phyloP scores from a whole-genome alignment of 139 green algal genomes.

The Chlorella sp. region DNA sequence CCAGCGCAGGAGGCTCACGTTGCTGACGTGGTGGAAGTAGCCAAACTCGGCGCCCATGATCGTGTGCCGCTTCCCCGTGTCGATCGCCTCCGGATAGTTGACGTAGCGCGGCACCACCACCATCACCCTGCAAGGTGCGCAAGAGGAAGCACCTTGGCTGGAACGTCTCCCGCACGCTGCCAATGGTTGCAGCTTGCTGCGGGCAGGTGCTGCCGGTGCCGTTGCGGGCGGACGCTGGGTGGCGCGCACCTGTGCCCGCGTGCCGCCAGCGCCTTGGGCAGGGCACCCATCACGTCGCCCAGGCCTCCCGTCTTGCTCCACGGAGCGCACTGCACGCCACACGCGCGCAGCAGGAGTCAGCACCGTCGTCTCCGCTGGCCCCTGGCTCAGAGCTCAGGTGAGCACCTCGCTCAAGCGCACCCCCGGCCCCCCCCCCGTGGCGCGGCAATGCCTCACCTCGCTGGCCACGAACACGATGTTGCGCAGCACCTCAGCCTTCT shows the following conservation, averaged over 20 bases:
- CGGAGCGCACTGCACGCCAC: conserved; percentile 78
- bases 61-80: conserved; percentile 62
- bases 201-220: too few relatives aligned
- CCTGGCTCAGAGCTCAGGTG: neutral
- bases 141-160: too few relatives aligned
- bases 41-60: conserved; percentile 42
- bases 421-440: too few relatives aligned
- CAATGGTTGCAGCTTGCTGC: too few relatives aligned
- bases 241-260: conserved; percentile 45
- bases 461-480: neutral
- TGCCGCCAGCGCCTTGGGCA: conserved; percentile 59
- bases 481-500: neutral
- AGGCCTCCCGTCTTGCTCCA: conserved; percentile 86
- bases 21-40: conserved; percentile 25
- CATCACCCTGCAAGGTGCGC: conserved; percentile 83
- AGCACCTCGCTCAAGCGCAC: neutral
- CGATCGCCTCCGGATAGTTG: conserved; percentile 54
- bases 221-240: too few relatives aligned
- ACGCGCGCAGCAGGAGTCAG: too few relatives aligned
- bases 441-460: too few relatives aligned
- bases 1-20: too few relatives aligned
- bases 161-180: too few relatives aligned
- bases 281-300: conserved; percentile 62
- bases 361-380: too few relatives aligned
- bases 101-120: conserved; percentile 70